A percentile compares a stretch with the other conserved stretches of the same genome.
Conservation (phyloP, 306 rosid genomes). For the Rubus idaeus region DNA sequence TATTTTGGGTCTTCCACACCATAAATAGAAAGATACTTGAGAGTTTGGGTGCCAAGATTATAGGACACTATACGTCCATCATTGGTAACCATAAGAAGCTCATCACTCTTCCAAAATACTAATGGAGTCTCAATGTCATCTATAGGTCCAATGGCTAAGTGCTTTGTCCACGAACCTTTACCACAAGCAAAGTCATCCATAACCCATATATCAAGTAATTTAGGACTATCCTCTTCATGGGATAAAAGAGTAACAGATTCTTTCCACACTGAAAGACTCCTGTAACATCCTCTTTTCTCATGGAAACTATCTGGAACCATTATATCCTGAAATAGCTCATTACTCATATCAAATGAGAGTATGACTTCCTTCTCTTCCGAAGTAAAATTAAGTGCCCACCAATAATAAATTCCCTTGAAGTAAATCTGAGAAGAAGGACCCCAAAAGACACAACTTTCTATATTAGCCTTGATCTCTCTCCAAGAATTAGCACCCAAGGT, state of each 20-base stretch:
- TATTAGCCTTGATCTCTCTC: constrained; percentile 9
- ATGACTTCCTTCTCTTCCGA: background rate
- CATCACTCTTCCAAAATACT: constrained; percentile 8
- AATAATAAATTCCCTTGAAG: constrained; percentile 7
- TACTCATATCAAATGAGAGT: constrained; percentile 1
- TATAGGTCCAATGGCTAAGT: background rate
- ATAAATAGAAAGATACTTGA: background rate
- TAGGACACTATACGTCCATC: background rate
- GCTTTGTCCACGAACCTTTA: background rate
- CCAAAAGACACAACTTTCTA: background rate
- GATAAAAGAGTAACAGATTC: background rate
- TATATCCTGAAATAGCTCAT: background rate
- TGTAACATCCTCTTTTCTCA: too few species aligned
- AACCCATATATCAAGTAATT: constrained; percentile 11
- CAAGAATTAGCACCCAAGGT: constrained; percentile 2
- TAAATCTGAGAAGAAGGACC: background rate
- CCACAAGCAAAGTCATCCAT: background rate
- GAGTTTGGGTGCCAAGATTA: constrained; percentile 1
- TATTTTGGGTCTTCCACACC: background rate
- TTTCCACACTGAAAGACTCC: background rate
- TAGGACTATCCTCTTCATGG: too few species aligned
- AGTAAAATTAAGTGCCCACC: background rate
- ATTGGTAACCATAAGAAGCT: background rate
- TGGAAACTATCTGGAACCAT: background rate
- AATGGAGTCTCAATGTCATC: background rate